These are phyloP conservation scores for Solanum stenotomum DNA, from an alignment of 257 asterid genomes.

Conservation along the genomic window DNA sequence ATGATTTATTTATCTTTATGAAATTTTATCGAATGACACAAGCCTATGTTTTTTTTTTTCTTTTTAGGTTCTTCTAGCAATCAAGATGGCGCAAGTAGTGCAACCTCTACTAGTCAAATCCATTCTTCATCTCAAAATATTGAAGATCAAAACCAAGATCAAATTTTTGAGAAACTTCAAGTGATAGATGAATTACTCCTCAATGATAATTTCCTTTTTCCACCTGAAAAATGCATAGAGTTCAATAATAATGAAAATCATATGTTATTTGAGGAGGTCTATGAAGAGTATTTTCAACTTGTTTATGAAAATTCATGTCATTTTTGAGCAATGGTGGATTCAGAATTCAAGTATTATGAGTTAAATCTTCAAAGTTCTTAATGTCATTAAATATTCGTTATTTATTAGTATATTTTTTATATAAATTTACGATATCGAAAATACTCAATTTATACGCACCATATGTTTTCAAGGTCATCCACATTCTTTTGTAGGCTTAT, in stretches of 20 bases:
- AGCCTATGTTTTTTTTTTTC: background rate
- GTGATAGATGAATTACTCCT: background rate
- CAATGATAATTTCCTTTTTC: background rate
- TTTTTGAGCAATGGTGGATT: fast-evolving
- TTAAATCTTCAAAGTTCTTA: background rate
- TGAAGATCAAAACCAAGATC: background rate
- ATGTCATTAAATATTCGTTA: too few relatives aligned
- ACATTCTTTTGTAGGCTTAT: too few relatives aligned
- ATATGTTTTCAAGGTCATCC: too few relatives aligned
- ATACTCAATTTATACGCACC: too few relatives aligned
- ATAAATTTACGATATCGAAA: too few relatives aligned
- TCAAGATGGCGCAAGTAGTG: background rate
- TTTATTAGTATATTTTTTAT: too few relatives aligned
- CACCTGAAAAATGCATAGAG: background rate
- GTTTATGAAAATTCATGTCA: background rate
- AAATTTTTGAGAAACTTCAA: background rate
- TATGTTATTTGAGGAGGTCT: background rate
- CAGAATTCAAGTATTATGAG: background rate
- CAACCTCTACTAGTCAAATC: background rate
- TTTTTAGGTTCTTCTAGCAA: background rate
- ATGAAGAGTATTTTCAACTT: background rate
- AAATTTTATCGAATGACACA: background rate
- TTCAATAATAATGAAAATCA: background rate
- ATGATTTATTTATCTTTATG: background rate
- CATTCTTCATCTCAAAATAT: background rate